phyloP scores from a whole-genome alignment of 176 grass and related monocot genomes.

The Poa annua region DNA sequence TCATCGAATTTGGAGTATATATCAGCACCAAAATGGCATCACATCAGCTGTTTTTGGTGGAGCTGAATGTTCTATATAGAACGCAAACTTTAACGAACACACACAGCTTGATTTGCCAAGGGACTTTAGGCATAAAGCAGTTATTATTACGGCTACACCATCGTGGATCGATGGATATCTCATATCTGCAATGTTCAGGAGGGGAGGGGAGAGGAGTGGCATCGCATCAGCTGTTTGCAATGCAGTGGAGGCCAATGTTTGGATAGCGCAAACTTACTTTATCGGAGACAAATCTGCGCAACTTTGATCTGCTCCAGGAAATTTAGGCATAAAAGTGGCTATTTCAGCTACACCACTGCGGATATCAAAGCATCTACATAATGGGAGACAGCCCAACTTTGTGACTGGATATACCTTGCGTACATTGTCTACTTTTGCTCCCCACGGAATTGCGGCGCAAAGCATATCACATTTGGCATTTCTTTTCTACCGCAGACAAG shows the following conservation, averaged over 20 bases:
- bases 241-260: background rate
- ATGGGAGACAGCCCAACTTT: background rate
- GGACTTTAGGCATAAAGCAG: slow-evolving; percentile 33
- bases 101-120: slow-evolving; percentile 20
- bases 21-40: slow-evolving; percentile 9
- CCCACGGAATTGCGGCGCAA: background rate
- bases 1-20: background rate
- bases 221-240: slow-evolving; percentile 2
- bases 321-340: background rate
- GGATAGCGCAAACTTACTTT: background rate
- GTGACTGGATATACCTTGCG: background rate
- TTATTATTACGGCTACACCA: slow-evolving; percentile 7
- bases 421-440: background rate
- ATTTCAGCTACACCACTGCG: background rate
- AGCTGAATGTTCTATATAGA: slow-evolving; percentile 35
- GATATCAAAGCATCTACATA: background rate
- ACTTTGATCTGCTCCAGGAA: background rate
- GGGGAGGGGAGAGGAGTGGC: background rate
- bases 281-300: background rate
- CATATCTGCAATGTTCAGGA: background rate
- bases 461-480: background rate
- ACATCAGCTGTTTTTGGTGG: slow-evolving; percentile 12
- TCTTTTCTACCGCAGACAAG: background rate
- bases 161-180: background rate
- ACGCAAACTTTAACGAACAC: slow-evolving; percentile 2